Base-by-base conservation (phyloP, 73 alveolate genomes). In the Paramecium biaurelia region DNA sequence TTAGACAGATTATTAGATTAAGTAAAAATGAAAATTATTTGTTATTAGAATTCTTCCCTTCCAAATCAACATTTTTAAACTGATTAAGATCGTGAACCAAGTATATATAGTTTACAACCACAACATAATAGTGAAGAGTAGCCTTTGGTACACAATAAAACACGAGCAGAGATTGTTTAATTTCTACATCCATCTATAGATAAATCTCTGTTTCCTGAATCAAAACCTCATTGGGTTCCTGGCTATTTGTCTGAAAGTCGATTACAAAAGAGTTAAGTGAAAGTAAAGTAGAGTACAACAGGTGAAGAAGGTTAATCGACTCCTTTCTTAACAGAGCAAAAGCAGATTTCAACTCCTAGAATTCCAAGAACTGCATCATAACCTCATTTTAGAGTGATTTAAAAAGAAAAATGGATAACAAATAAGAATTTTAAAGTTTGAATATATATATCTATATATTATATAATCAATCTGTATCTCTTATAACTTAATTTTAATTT, bases 151-250 rank as follows among this genome's bases (percentile, higher is more conserved):
- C 35, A 35, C 67, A 72, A 72, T 79, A 79, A 79, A 24, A 79
- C 90, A 30, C 53, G 90, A 0, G 56, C 76, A 12, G 90, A 79
- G 18, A 79, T 79, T 20, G 43, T 30, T 11, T 23, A 30, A 45
- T 23, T 79, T 9, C 56, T 79, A 1, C 90, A 79, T 45, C 90
- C 90, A 23, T n/a, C 90, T n/a, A 41, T 79, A n/a, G 90, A 79
- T 79, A 79, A 47, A 47, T 20, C 90, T 8, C 3, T 79, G 0
- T 79, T 79, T 12, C 41, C 18, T 1, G 90, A 79, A n/a, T n/a
- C 76, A 21, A 79, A 43, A 47, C 90, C 90, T 4, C 56, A 43
- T 23, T 79, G 90, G 90, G 90, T 79, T 41, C 90, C 90, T 43
- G 90, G 90, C 18, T 79, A 30, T 41, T 20, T 79, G 47, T 37